Conservation (phyloP, 2,329 filamentous ascomycete genomes). For the Xylariales sp. region DNA sequence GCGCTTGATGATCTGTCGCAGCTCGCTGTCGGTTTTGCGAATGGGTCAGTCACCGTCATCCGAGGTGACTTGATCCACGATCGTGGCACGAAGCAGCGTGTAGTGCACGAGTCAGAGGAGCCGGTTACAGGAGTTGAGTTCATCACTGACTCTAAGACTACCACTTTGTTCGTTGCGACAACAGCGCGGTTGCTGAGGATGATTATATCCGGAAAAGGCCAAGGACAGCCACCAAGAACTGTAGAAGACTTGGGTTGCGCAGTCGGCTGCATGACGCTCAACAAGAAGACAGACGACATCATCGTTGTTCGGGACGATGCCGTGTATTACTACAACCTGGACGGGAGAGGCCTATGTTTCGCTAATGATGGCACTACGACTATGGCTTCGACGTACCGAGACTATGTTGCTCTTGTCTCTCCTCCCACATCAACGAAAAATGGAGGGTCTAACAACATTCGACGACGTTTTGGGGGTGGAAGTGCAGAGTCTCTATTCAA, state of each 20-base stretch:
- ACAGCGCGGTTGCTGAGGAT: conserved; percentile 83
- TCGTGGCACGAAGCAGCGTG: conserved; percentile 86
- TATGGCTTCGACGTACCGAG: conserved; percentile 69
- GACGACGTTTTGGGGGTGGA: conserved; percentile 66
- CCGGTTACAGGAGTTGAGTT: conserved; percentile 91
- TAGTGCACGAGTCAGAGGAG: conserved; percentile 94
- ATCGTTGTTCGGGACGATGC: conserved; percentile 93
- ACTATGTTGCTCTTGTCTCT: conserved; percentile 84
- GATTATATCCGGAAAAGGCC: conserved; percentile 79
- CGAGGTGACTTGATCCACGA: conserved; percentile 94
- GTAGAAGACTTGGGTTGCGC: conserved; percentile 87
- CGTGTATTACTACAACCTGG: conserved; percentile 84
- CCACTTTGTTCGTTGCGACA: conserved; percentile 86
- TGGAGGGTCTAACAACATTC: conserved; percentile 54
- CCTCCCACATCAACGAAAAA: conserved; percentile 57
- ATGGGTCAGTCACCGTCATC: conserved; percentile 89
- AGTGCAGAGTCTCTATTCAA: conserved; percentile 76
- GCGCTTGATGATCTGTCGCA: conserved; percentile 85
- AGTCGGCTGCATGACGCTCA: conserved; percentile 91
- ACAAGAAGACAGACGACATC: conserved; percentile 74
- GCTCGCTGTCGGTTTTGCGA: conserved; percentile 91
- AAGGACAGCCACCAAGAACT: conserved; percentile 81
- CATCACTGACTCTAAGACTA: conserved; percentile 52
- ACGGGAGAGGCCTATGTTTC: conserved; percentile 81
- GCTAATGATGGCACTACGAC: conserved; percentile 91